Evolutionary conservation across 2,329 filamentous ascomycete species (phyloP), one percentile per base, ranked within the genome.

Genomic region (Arthrinium puccinioides): DNA sequence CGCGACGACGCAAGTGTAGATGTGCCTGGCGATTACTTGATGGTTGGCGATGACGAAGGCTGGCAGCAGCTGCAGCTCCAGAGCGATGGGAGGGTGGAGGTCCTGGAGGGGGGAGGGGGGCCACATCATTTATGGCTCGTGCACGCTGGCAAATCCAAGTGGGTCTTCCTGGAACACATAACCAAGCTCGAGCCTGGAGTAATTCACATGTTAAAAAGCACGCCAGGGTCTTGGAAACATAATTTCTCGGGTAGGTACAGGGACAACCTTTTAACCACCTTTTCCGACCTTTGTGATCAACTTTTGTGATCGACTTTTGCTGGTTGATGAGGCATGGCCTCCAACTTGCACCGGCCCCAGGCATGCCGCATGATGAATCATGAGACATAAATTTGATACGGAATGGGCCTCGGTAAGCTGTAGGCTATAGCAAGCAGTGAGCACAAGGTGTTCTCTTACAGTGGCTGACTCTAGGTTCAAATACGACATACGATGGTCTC

Each of bases 1-100:
- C 24, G 31, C 31, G 31, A 33, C 31, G 24, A 33, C 21, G 14
- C 15, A 33, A 21, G 31, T 23, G 31, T 33, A 33, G 31, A 32
- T 32, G 30, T 21, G 15, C 31, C 11, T 33, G 31, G 21, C n/a
- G n/a, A 15, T 8, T 25, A 25, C 23, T 25, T 25, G 13, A 8
- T 25, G 8, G 9, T 25, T 25, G 24, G 20, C 31, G 31, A 33
- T 33, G 31, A 33, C 31, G 31, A 33, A 33, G 31, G 20, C 21
- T 21, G 4, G n/a, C 7, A 21, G n/a, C 20, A 21, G 10, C 31
- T 21, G 31, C 24, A n/a, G n/a, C n/a, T n/a, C n/a, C n/a, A n/a
- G n/a, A n/a, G n/a, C n/a, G n/a, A n/a, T n/a, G n/a, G n/a, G n/a
- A n/a, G n/a, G n/a, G n/a, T n/a, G n/a, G n/a, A n/a, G n/a, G n/a